Base-by-base conservation (phyloP, 2,329 filamentous ascomycete species). In the Penicillium sp. region DNA sequence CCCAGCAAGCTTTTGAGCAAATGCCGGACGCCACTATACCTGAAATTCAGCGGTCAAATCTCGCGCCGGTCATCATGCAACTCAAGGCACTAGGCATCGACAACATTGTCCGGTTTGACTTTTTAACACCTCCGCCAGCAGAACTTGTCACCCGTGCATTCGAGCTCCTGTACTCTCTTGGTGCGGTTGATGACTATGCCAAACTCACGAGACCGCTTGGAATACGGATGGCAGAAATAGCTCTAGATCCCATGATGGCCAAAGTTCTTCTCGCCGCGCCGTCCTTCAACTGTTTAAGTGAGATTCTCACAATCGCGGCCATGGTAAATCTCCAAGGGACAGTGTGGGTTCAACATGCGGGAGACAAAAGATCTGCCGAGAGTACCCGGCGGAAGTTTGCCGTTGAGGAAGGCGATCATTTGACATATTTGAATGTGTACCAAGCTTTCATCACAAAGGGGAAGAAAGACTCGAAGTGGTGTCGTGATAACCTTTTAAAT, bases 31-130 rank as follows among this genome's bases (percentile, higher is more conserved):
- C 85, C 27, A 96, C 90, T 9, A 79, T 90, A 2, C 94, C 94
- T 0, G 94, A 99, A 71, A 91, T 97, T 30, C 92, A 97, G 67
- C 84, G 94, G 46, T 92, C 90, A 1, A 96, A 97, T 66, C 81
- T 99, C 19, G 91, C 93, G 0, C 90, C 91, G 0, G 86, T 91
- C 2, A 83, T 97, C 36, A 80, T 99, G 40, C 93, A 97, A 67
- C 84, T 99, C 36, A 96, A 97, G 74, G 93, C 94, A 1, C 79
- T 99, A 1, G 94, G 94, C 0, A 95, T 97, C 61, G 92, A 97
- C 71, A 97, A 99, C 63, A 86, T 97, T 32, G 84, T 91, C 5
- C 86, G 91, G 4, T 99, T 97, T 70, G 86, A 92, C 65, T 99
- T 93, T 69, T 76, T 97, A 47, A 93, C 90, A 3, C 80, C 91